These are phyloP conservation scores for Suzukiozyma palmioleophila DNA, from an alignment of 1,139 yeast genomes.

Conservation along the genomic window DNA sequence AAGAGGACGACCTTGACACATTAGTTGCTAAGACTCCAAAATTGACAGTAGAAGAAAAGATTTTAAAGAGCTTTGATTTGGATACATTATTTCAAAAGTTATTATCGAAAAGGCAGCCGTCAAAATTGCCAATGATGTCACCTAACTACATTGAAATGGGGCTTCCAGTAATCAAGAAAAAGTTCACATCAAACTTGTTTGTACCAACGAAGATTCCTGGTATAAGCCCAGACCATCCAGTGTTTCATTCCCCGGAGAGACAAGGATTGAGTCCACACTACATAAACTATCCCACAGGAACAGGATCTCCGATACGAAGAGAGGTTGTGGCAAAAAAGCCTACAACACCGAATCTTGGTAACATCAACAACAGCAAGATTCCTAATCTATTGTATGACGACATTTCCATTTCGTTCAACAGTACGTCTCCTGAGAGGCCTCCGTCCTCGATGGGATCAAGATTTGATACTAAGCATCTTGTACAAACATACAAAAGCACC, in stretches of 20 bases:
- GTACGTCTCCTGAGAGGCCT: constrained; percentile 35
- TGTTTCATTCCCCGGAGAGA: constrained; percentile 24
- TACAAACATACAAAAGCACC: constrained; percentile 22
- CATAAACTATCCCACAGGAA: background rate
- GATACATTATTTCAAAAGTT: constrained; percentile 5
- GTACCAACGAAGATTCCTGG: constrained; percentile 23
- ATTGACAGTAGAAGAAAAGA: constrained; percentile 5
- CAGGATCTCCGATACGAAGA: constrained; percentile 1
- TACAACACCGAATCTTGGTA: background rate
- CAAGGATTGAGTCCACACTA: background rate
- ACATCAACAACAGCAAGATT: background rate
- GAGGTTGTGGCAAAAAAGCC: background rate
- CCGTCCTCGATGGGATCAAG: constrained; percentile 32
- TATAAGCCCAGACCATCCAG: constrained; percentile 29
- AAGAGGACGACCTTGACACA: constrained; percentile 21
- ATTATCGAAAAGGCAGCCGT: constrained; percentile 1
- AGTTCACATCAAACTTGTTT: constrained; percentile 5
- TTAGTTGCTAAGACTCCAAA: constrained; percentile 17
- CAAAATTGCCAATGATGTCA: constrained; percentile 25
- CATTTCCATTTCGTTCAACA: constrained; percentile 12
- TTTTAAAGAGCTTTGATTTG: constrained; percentile 5
- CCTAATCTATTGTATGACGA: constrained; percentile 3
- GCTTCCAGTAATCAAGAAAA: constrained; percentile 23
- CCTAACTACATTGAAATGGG: constrained; percentile 20
- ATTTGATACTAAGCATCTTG: constrained; percentile 29